Evolutionary conservation across 306 rosid species (phyloP).

Genomic region (Quercus bicolor): DNA sequence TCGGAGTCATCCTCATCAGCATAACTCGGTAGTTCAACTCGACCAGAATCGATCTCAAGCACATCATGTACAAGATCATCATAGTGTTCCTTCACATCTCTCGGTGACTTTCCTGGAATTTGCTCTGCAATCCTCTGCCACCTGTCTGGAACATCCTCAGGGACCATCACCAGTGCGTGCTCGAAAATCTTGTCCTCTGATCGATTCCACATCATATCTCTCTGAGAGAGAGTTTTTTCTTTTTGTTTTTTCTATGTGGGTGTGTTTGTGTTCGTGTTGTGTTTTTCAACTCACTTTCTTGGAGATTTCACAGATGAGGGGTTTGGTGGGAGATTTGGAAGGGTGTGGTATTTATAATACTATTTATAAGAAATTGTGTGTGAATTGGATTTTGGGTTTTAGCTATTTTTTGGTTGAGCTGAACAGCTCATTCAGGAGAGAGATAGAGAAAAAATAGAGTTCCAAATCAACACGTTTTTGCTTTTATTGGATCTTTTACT

Average conservation of each 20-base stretch:
- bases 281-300: constrained; percentile 31
- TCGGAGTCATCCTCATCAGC: constrained; percentile 59
- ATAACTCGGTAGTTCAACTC: constrained; percentile 62
- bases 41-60: constrained; percentile 68
- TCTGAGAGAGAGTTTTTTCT: too few relatives aligned
- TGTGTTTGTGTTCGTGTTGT: too few relatives aligned
- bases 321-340: constrained; percentile 41
- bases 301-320: constrained; percentile 41
- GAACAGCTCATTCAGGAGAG: constrained; percentile 28
- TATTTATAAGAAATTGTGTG: neutral
- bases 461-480: constrained; percentile 70
- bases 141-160: constrained; percentile 57
- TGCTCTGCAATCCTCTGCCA: constrained; percentile 65
- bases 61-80: constrained; percentile 66
- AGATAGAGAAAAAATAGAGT: neutral
- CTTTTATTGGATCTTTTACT: constrained; percentile 23
- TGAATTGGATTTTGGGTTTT: constrained; percentile 12
- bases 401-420: constrained; percentile 28
- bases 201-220: constrained; percentile 51
- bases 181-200: constrained; percentile 73
- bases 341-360: neutral
- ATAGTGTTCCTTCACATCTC: constrained; percentile 57
- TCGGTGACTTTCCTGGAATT: constrained; percentile 57
- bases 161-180: constrained; percentile 53
- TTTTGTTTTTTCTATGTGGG: too few relatives aligned